Evolutionary conservation across 768 basidiomycete species (phyloP).

Genomic region (Boletus subparvulus): DNA sequence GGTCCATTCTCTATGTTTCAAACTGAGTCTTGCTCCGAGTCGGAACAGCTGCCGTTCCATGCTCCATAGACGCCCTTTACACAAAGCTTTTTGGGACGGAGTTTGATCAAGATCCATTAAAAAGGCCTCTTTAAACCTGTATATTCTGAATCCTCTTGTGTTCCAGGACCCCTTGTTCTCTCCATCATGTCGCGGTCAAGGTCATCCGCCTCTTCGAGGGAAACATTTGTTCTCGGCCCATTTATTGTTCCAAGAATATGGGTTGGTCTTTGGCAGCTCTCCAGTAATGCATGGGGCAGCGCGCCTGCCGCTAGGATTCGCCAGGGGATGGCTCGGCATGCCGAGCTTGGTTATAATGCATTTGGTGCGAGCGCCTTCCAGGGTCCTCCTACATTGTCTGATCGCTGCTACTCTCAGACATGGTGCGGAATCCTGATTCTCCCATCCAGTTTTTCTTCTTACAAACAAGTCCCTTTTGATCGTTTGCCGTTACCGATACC

Average conservation of each 20-base stretch:
- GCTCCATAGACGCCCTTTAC: slow-evolving; percentile 3
- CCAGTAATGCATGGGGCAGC: slow-evolving; percentile 83
- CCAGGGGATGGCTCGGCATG: slow-evolving; percentile 63
- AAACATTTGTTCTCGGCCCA: slow-evolving; percentile 58
- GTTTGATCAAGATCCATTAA: slow-evolving; percentile 30
- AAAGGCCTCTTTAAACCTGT: slow-evolving; percentile 11
- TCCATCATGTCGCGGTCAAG: slow-evolving; percentile 22
- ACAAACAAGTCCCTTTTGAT: slow-evolving; percentile 1
- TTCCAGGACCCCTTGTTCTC: slow-evolving; percentile 6
- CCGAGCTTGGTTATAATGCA: slow-evolving; percentile 52
- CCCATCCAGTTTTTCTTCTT: slow-evolving; percentile 15
- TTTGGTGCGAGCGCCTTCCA: slow-evolving; percentile 35
- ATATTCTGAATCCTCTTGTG: slow-evolving; percentile 4
- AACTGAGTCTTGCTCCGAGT: slow-evolving; percentile 12
- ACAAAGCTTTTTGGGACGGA: slow-evolving; percentile 28
- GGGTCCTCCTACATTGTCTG: slow-evolving; percentile 12
- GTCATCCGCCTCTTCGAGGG: slow-evolving; percentile 21
- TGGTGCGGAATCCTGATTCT: slow-evolving; percentile 43
- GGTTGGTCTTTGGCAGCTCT: slow-evolving; percentile 84
- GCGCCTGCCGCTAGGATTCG: slow-evolving; percentile 65
- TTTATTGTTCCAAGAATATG: slow-evolving; percentile 63
- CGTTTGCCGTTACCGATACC: slow-evolving; percentile 3
- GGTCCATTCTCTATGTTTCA: slow-evolving; percentile 11
- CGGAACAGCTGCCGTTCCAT: slow-evolving; percentile 6
- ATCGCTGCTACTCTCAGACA: slow-evolving; percentile 40